Evolutionary conservation across 441 rosid genomes (phyloP), one percentile per base, ranked within the genome.

Genomic region (Populus trichocarpa): DNA sequence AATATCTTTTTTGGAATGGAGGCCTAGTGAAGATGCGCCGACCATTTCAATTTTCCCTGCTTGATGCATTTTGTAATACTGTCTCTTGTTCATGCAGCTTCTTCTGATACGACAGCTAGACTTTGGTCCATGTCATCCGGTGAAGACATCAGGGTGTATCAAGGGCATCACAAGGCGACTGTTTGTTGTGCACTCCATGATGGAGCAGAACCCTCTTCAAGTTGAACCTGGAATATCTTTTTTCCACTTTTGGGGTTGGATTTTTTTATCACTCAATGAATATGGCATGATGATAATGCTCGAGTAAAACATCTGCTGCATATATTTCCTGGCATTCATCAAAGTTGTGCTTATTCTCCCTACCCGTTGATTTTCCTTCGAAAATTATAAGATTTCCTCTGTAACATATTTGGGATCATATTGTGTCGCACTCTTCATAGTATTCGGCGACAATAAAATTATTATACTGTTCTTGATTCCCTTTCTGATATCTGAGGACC

Each of bases 111-210:
- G 70, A 96, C 97, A 5, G 98, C 95, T 20, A 90, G 95, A 70
- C 93, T 96, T 3, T 96, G 98, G 97, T 87, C 91, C 26, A 85
- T 88, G 94, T 77, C 89, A 25, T 82, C 71, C 0, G 98, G 95
- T 4, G 86, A 92, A 80, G 95, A 85, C 76, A 92, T 91, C 7
- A 87, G 85, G 75, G 89, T 86, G 46, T 93, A 92, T 82, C 95
- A 93, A 85, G 97, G 98, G 10, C 98, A 95, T 85, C 95, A 89
- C 81, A 96, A 95, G 78, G 96, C 98, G 67, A 88, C 96, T 72
- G 90, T 90, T 33, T 96, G 99, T 75, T 92, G 97, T 83, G 99
- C 98, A 20, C 93, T 96, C 72, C 96, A 94, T 71, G 98, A 96
- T 53, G 93, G 94, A 76, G 97, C 90, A 0, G 92, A 89, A 72